These are phyloP conservation scores for Fusarium agapanthi DNA, from an alignment of 2,329 filamentous ascomycete genomes.

Conservation along the genomic window DNA sequence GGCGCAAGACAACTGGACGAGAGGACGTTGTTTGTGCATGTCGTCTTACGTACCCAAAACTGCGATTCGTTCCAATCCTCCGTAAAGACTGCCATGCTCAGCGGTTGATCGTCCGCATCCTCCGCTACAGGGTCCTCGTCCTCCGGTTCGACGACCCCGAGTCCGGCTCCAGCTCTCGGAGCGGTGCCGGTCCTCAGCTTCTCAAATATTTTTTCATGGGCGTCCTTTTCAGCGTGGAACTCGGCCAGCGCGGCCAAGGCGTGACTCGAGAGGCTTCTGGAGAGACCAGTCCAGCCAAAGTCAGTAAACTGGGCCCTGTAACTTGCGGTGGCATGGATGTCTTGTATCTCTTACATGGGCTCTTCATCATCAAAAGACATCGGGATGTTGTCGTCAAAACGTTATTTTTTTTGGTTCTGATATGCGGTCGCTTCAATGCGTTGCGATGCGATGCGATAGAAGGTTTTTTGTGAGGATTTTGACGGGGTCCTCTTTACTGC, in stretches of 20 bases:
- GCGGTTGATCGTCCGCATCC: slow-evolving; percentile 55
- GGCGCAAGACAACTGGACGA: slow-evolving; percentile 9
- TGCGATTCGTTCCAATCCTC: slow-evolving; percentile 88
- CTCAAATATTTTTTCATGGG: slow-evolving; percentile 71
- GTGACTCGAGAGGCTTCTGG: slow-evolving; percentile 66
- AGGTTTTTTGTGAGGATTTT: slow-evolving; percentile 24
- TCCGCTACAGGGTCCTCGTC: slow-evolving; percentile 41
- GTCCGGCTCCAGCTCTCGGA: slow-evolving; percentile 24
- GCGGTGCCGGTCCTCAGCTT: slow-evolving; percentile 54
- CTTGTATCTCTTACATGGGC: slow-evolving; percentile 51
- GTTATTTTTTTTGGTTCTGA: background rate
- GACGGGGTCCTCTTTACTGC: slow-evolving; percentile 24
- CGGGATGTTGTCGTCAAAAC: slow-evolving; percentile 10
- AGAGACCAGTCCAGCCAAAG: background rate
- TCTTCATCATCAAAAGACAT: slow-evolving; percentile 56
- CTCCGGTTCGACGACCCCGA: slow-evolving; percentile 51
- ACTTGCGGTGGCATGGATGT: background rate
- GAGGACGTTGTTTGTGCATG: background rate
- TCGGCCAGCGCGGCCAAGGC: slow-evolving; percentile 75
- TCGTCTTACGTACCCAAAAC: slow-evolving; percentile 72
- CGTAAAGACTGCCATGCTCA: slow-evolving; percentile 74
- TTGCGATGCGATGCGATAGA: background rate
- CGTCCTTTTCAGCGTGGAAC: slow-evolving; percentile 79
- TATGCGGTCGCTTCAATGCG: background rate
- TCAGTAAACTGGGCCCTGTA: slow-evolving; percentile 8